These are phyloP conservation scores for Acrocalymma vagum DNA, from an alignment of 2,329 filamentous ascomycete species.

Conservation along the genomic window DNA sequence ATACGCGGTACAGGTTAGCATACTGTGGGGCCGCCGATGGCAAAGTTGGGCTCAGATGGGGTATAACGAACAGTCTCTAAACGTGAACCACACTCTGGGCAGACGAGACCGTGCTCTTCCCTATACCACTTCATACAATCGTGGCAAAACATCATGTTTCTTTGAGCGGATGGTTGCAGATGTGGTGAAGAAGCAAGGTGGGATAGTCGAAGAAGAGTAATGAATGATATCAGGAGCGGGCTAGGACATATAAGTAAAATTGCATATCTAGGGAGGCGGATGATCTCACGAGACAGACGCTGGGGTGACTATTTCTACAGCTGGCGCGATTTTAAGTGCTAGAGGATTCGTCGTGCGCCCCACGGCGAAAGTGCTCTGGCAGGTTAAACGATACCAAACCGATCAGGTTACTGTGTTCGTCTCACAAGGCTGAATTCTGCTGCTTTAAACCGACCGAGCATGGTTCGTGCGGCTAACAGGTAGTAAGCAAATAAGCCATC, in stretches of 20 bases:
- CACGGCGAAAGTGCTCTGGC: conserved; percentile 23
- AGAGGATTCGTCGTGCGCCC: conserved; percentile 34
- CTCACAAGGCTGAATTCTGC: no score
- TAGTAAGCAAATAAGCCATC: no score
- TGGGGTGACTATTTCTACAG: conserved; percentile 18
- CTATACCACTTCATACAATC: conserved; percentile 80
- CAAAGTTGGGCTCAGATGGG: not conserved
- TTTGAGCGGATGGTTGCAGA: conserved; percentile 26
- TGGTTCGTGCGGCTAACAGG: no score
- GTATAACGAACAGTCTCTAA: conserved; percentile 78
- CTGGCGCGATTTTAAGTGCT: conserved; percentile 14
- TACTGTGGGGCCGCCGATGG: not conserved
- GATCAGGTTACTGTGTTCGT: no score
- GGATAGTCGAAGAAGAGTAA: conserved; percentile 5
- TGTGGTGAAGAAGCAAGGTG: conserved; percentile 5
- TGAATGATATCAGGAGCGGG: conserved; percentile 8
- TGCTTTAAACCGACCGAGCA: no score
- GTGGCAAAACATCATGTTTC: conserved; percentile 84
- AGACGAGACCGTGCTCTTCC: conserved; percentile 71
- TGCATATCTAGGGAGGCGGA: not conserved
- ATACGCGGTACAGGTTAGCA: conserved; percentile 12
- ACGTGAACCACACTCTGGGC: conserved; percentile 76
- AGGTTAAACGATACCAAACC: no score
- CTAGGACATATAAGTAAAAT: conserved; percentile 14
- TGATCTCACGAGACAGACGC: conserved; percentile 25